Percentiles rank a stretch among this genome's conserved stretches.
These are phyloP conservation scores for Conticribra guillardii DNA, from an alignment of 108 stramenopile genomes.

Conservation along the genomic window DNA sequence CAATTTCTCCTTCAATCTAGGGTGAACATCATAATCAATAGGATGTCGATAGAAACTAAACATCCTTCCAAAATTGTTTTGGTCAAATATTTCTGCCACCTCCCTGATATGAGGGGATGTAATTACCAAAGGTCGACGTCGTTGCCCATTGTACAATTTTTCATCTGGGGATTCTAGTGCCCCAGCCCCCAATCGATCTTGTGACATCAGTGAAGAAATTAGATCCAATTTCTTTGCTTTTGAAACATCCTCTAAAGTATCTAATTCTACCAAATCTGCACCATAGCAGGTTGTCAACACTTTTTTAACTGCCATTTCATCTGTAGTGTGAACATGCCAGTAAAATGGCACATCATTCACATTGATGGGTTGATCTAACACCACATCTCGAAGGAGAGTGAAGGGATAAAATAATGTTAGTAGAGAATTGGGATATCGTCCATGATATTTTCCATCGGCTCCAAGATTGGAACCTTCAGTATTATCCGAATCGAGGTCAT, in stretches of 20 bases:
- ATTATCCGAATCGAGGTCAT: background rate
- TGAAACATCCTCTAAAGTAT: constrained; percentile 39
- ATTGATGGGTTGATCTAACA: constrained; percentile 54
- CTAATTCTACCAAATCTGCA: constrained; percentile 48
- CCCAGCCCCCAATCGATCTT: constrained; percentile 25
- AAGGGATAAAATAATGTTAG: constrained; percentile 59
- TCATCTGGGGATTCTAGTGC: constrained; percentile 6
- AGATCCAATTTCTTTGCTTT: constrained; percentile 47
- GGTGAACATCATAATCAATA: constrained; percentile 58
- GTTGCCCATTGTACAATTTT: constrained; percentile 38
- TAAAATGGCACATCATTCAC: constrained; percentile 53
- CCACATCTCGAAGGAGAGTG: constrained; percentile 56
- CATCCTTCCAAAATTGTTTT: constrained; percentile 52
- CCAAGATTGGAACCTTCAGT: constrained; percentile 19
- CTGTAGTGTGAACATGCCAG: constrained; percentile 49
- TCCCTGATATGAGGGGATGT: constrained; percentile 56
- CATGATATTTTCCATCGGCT: constrained; percentile 48
- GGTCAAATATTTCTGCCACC: constrained; percentile 47
- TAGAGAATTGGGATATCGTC: constrained; percentile 57
- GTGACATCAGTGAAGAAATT: constrained; percentile 20
- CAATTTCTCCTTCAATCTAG: constrained; percentile 25
- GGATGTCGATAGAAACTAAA: constrained; percentile 58
- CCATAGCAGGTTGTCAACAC: constrained; percentile 51
- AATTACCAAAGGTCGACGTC: constrained; percentile 39
- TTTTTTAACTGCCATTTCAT: constrained; percentile 41